phyloP scores from a whole-genome alignment of 192 early-diverging fungal species.

The Coemansia sp. region DNA sequence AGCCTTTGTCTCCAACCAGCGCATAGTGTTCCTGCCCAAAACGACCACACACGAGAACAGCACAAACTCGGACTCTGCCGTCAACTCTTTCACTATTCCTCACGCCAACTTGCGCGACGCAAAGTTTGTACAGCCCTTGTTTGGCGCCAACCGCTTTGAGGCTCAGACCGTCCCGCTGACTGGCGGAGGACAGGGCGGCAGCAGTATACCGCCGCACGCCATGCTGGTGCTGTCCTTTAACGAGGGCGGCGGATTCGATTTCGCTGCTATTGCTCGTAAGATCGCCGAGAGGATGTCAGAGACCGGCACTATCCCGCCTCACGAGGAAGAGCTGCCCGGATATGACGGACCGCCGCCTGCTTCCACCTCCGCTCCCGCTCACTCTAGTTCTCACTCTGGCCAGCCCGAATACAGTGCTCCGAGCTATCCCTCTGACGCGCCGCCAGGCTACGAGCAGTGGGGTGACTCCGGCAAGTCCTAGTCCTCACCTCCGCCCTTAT shows the following conservation, averaged over 20 bases:
- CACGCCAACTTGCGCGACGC: constrained; percentile 26
- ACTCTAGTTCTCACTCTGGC: not conserved
- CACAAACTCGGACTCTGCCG: not conserved
- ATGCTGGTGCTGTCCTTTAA: constrained; percentile 37
- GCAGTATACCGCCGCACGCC: constrained; percentile 1
- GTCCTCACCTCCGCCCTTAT: not conserved
- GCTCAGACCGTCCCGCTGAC: constrained; percentile 19
- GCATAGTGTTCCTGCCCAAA: constrained; percentile 38
- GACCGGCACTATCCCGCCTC: constrained; percentile 34
- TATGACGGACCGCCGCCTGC: constrained; percentile 28
- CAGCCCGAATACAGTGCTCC: constrained; percentile 7
- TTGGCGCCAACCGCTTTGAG: constrained; percentile 47
- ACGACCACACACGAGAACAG: constrained; percentile 34
- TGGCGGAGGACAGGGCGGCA: constrained; percentile 4
- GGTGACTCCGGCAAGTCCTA: too few species aligned
- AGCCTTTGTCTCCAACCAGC: constrained; percentile 52
- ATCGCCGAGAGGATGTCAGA: constrained; percentile 36
- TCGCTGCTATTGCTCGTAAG: constrained; percentile 40
- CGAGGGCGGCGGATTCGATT: constrained; percentile 55
- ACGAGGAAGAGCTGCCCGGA: constrained; percentile 47
- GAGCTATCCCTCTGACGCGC: constrained; percentile 36
- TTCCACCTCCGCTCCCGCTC: not conserved
- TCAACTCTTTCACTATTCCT: constrained; percentile 46
- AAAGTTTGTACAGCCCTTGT: constrained; percentile 41
- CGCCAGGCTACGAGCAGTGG: constrained; percentile 42